Evolutionary conservation across 495 filamentous ascomycete genomes (phyloP).

Genomic region (Lepidopterella palustris): DNA sequence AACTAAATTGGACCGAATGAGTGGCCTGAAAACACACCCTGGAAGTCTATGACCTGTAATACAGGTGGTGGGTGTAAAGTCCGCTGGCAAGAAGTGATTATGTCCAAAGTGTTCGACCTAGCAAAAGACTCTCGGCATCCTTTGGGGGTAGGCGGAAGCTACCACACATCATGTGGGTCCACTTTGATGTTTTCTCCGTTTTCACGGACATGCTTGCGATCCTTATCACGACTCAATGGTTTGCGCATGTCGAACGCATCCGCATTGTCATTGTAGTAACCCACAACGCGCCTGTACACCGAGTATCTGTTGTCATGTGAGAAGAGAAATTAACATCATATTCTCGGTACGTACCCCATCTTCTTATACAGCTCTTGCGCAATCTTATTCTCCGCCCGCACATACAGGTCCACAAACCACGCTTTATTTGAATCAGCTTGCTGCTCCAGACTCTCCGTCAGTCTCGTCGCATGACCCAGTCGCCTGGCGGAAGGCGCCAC

Average conservation of each 20-base stretch:
- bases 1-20: too few relatives aligned
- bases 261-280: conserved; percentile 88
- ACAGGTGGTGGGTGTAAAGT: too few relatives aligned
- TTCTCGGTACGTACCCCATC: conserved; percentile 55
- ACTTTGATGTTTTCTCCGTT: conserved; percentile 78
- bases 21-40: too few relatives aligned
- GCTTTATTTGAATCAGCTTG: conserved; percentile 72
- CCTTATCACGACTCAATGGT: conserved; percentile 75
- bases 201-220: conserved; percentile 66
- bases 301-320: conserved; percentile 47
- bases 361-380: conserved; percentile 82
- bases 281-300: conserved; percentile 78
- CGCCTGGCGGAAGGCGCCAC: conserved; percentile 81
- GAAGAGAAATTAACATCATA: background rate
- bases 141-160: too few relatives aligned
- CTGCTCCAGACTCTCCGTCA: conserved; percentile 72
- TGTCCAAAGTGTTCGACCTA: too few relatives aligned
- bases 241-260: conserved; percentile 98
- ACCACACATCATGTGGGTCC: conserved; percentile 80
- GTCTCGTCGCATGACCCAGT: conserved; percentile 72
- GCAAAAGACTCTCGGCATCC: too few relatives aligned
- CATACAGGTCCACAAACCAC: conserved; percentile 95
- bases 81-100: too few relatives aligned
- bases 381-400: conserved; percentile 77
- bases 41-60: too few relatives aligned